Evolutionary conservation across 2,329 filamentous ascomycete species (phyloP).

Genomic region (Neurospora sp.): DNA sequence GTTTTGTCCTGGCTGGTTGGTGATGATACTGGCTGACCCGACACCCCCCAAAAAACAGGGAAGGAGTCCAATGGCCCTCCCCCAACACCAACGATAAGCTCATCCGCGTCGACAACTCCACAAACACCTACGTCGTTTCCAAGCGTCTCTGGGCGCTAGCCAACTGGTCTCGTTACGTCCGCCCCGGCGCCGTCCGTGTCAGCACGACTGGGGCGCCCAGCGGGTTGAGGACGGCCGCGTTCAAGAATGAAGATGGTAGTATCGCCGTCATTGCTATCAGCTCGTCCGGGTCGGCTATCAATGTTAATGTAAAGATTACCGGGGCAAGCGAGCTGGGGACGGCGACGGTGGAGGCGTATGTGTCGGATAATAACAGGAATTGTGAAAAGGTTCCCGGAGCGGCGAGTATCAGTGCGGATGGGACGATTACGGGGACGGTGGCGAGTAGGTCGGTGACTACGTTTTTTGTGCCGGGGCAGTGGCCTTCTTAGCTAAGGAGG

Average conservation of each 20-base stretch:
- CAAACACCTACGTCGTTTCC: slow-evolving; percentile 25
- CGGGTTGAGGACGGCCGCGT: slow-evolving; percentile 25
- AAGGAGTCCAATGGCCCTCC: slow-evolving; percentile 29
- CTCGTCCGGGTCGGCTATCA: slow-evolving; percentile 13
- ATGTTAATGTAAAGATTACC: slow-evolving; percentile 11
- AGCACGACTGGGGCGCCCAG: slow-evolving; percentile 18
- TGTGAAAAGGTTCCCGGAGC: slow-evolving; percentile 10
- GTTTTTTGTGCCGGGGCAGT: slow-evolving; percentile 7
- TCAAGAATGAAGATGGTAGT: slow-evolving; percentile 28
- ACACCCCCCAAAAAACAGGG: slow-evolving; percentile 17
- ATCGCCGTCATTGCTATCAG: slow-evolving; percentile 28
- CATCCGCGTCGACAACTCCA: slow-evolving; percentile 22
- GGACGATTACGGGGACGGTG: slow-evolving; percentile 21
- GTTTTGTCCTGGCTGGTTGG: no score
- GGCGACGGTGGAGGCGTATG: slow-evolving; percentile 15
- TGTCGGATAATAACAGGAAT: slow-evolving; percentile 18
- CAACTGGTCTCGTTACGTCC: slow-evolving; percentile 29
- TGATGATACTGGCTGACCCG: no score
- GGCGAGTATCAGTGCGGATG: slow-evolving; percentile 14
- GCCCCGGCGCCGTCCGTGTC: slow-evolving; percentile 27
- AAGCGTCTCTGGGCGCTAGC: slow-evolving; percentile 32
- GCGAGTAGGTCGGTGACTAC: slow-evolving; percentile 22
- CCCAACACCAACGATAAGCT: slow-evolving; percentile 27
- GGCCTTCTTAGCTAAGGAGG: no score
- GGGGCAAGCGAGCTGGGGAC: slow-evolving; percentile 3